Evolutionary conservation across 2,329 filamentous ascomycete species (phyloP), one percentile per base, ranked within the genome.

Genomic region (Aspergillus vadensis): DNA sequence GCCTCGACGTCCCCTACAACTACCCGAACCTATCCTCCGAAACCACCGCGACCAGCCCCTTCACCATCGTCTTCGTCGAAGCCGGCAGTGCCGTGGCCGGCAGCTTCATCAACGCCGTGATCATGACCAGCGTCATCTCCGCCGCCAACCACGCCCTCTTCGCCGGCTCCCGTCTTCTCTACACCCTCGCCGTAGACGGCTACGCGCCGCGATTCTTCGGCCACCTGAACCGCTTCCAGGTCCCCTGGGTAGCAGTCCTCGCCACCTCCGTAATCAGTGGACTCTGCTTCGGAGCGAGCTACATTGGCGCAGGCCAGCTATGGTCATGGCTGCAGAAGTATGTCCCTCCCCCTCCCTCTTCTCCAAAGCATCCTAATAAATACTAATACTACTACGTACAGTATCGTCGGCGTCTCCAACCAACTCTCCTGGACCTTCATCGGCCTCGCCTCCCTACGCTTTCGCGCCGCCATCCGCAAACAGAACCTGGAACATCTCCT

Each of bases 241-340:
- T 85, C 0, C 83, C 83, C 1, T 85, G 82, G 79, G 71, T 84
- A 10, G 81, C 83, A 0, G 83, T 85, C 0, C 76, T 88, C 0
- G 77, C 76, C 0, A 87, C 85, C 0, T 81, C 82, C 1, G 66
- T 82, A 0, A 80, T 85, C 32, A 81, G 82, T 19, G 84, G 84
- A 0, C 78, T 88, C 0, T 88, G 86, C 67, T 89, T 89, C 58
- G 86, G 85, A 2, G 85, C 86, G 0, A 87, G 83, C 67, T 88
- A 87, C 63, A 88, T 89, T 56, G 85, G 86, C 0, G 86, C 86
- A 0, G 86, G 87, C 0, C 81, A 88, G 65, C 74, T 89, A 4
- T 89, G 86, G 86, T 83, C 80, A 1, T 89, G 87, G 86, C 74
- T 89, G 17, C 86, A 89, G 69, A 88, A 88, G 82, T 83, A 73